Base-by-base conservation (phyloP, 2,329 filamentous ascomycete genomes). In the Penicillium sp. region DNA sequence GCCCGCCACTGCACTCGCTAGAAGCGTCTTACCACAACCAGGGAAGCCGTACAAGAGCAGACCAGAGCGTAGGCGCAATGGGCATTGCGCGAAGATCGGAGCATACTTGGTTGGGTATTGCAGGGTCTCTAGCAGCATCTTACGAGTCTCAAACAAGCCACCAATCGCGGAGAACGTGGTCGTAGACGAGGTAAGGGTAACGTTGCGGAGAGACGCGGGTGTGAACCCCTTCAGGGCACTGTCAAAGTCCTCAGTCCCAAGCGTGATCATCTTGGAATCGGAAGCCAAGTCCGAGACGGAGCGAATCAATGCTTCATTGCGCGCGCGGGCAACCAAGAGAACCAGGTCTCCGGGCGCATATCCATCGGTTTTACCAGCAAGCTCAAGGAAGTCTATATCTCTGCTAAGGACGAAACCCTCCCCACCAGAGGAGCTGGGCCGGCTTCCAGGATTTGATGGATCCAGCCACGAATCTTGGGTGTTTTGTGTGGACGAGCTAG, bases 71-170 rank as follows among this genome's bases (percentile, higher is more conserved):
- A 99, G 83, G n/a, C 95, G 90, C 0, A 99, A 84, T 4, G 95
- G 95, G 67, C 95, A 99, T 70, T 96, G 91, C 4, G 93, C 92
- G 71, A 99, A 99, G 64, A 99, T 97, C 1, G 95, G 95, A 0
- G 95, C 95, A 72, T 99, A 99, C 60, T 95, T 96, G 1, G 96
- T 99, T 0, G 95, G 95, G 70, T 99, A 99, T 73, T 97, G 91
- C 3, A 99, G 81, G 0, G 95, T 99, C 77, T 99, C 95, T 9
- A 99, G 84, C 3, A 99, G 83, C n/a, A 91, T 92, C 67, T 93
- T 89, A 4, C 96, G 87, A 1, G 95, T 99, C 69, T 91, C 87
- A 44, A 87, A 85, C 4, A 99, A 81, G 16, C 95, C 95, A 50
- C 95, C 95, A 61, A 99, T 98, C 0, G 91, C 91, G 62, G 90